A percentile compares a stretch with the other conserved stretches of the same genome.
phyloP scores from a whole-genome alignment of 192 early-diverging fungal species.

The Diversispora eburnea region DNA sequence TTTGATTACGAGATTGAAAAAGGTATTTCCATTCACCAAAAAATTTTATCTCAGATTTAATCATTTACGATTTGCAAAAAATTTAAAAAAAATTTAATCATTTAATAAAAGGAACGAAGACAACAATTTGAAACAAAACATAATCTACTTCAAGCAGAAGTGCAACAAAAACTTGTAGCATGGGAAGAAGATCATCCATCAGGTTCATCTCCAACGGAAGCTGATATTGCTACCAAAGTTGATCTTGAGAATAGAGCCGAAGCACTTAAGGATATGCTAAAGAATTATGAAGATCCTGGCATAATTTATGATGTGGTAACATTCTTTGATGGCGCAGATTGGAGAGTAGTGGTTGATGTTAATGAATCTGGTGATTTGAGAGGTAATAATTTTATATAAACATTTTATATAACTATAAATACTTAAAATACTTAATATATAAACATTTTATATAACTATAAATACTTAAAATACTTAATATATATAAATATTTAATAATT shows the following conservation, averaged over 20 bases:
- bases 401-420: too few relatives aligned
- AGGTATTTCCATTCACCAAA: slow-evolving; percentile 37
- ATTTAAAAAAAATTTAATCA: not conserved
- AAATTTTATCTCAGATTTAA: slow-evolving; percentile 1
- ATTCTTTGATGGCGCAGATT: slow-evolving; percentile 86
- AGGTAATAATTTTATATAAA: slow-evolving; percentile 32
- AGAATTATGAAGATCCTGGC: slow-evolving; percentile 75
- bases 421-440: not conserved
- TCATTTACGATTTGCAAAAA: not conserved
- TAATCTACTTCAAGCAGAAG: slow-evolving; percentile 38
- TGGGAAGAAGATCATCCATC: slow-evolving; percentile 43
- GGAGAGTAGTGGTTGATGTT: slow-evolving; percentile 80
- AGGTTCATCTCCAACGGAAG: slow-evolving; percentile 35
- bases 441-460: too few relatives aligned
- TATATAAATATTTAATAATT: not conserved
- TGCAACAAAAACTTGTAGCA: slow-evolving; percentile 44
- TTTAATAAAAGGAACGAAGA: slow-evolving; percentile 40
- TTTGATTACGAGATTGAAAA: slow-evolving; percentile 46
- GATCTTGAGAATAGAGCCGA: slow-evolving; percentile 67
- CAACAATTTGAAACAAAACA: slow-evolving; percentile 49
- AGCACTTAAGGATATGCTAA: slow-evolving; percentile 56
- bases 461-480: not conserved
- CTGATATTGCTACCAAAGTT: slow-evolving; percentile 39
- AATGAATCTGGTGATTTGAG: slow-evolving; percentile 74
- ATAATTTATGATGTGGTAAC: slow-evolving; percentile 75